Evolutionary conservation across 179 eudicot genomes (phyloP).

Genomic region (Silene vulgaris): DNA sequence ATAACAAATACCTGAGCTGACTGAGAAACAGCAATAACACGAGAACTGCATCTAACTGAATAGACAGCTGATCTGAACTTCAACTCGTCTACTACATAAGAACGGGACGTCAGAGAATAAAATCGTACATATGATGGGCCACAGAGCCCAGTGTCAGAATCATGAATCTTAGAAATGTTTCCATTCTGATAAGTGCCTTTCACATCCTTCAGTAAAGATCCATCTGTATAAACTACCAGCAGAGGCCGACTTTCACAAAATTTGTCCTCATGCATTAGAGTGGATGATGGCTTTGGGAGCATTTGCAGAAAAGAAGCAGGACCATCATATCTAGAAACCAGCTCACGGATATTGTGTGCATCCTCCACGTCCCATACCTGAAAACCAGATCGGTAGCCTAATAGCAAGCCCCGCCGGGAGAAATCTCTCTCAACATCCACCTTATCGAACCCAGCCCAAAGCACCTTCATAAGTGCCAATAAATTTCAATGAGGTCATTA

Average conservation of each 20-base stretch:
- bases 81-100: conserved; percentile 52
- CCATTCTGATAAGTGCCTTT: conserved; percentile 34
- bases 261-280: conserved; percentile 44
- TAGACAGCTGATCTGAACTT: conserved; percentile 67
- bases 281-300: conserved; percentile 50
- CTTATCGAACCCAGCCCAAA: conserved; percentile 90
- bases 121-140: conserved; percentile 59
- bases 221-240: conserved; percentile 68
- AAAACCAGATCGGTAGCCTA: conserved; percentile 72
- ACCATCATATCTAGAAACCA: conserved; percentile 67
- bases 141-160: conserved; percentile 34
- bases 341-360: conserved; percentile 56
- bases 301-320: conserved; percentile 74
- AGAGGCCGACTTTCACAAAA: conserved; percentile 59
- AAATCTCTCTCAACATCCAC: conserved; percentile 49
- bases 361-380: conserved; percentile 95
- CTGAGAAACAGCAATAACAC: conserved; percentile 69
- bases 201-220: conserved; percentile 44
- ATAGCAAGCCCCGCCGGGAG: conserved; percentile 53
- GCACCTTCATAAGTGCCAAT: conserved; percentile 43
- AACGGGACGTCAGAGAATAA: conserved; percentile 62
- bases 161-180: conserved; percentile 33
- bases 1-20: conserved; percentile 55
- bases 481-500: background rate
- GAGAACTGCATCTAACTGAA: conserved; percentile 73